These are phyloP conservation scores for Bertia moriformis DNA, from an alignment of 2,329 filamentous ascomycete genomes.

Conservation along the genomic window DNA sequence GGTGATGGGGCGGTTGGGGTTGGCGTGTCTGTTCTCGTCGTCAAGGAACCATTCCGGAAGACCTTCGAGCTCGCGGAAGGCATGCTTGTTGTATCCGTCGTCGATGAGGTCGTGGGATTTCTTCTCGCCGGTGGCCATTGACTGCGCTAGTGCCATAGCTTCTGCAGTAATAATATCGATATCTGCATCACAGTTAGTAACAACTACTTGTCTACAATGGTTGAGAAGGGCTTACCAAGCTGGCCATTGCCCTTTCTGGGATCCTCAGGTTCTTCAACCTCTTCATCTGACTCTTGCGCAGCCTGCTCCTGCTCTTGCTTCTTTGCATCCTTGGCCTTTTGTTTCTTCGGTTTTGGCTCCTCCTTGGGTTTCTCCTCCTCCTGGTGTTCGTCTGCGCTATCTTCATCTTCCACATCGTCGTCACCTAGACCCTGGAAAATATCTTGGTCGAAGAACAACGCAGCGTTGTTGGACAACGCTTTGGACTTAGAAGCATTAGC, in stretches of 20 bases:
- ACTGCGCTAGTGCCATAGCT: conserved; percentile 92
- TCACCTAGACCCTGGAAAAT: conserved; percentile 76
- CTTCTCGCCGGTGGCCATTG: conserved; percentile 75
- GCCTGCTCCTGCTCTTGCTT: neutral
- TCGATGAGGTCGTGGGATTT: conserved; percentile 69
- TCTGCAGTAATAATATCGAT: conserved; percentile 99
- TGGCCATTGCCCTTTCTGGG: conserved; percentile 41
- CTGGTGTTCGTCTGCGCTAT: conserved; percentile 20
- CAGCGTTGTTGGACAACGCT: conserved; percentile 70
- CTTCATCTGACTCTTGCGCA: neutral
- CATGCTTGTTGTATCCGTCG: conserved; percentile 83
- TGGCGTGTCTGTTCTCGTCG: conserved; percentile 75
- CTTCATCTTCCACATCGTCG: conserved; percentile 36
- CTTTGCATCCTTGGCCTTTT: neutral
- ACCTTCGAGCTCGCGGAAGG: conserved; percentile 80
- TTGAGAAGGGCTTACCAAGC: conserved; percentile 43
- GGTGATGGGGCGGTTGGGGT: conserved; percentile 73
- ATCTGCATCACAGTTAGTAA: conserved; percentile 30
- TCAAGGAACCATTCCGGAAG: conserved; percentile 97
- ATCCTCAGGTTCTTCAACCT: neutral
- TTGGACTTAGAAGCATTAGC: conserved; percentile 22
- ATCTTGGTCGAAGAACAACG: conserved; percentile 85
- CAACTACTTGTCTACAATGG: conserved; percentile 43
- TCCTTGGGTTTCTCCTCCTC: neutral
- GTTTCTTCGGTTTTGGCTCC: neutral